Base-by-base conservation (phyloP, 2,329 filamentous ascomycete genomes). In the Podosphaera xanthii region DNA sequence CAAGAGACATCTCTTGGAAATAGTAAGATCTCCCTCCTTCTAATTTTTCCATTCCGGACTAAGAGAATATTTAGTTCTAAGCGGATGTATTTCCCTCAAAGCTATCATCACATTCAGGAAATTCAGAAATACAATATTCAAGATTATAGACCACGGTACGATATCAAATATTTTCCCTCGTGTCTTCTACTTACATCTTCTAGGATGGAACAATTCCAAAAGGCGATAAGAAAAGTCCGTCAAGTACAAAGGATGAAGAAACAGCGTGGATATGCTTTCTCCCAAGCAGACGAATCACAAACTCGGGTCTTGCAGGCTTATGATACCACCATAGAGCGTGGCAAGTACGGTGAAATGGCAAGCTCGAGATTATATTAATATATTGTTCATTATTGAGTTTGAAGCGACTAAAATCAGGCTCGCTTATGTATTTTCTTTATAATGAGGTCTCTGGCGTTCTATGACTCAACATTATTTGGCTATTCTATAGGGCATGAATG, bases 61-160 rank as follows among this genome's bases (percentile, higher is more conserved):
- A 64, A 69, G 61, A 48, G 10, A 46, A 34, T 59, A 42, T 12
- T 58, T 50, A 74, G 72, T 66, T 83, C 81, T 62, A 96, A 95
- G 76, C 81, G 92, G 64, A 96, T 98, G 89, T 98, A 97, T 74
- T 84, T 83, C 65, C 92, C 92, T 31, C 86, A 96, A 72, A 83
- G 87, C 50, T 98, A 98, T 69, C 92, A 98, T 67, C 92, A 98
- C 71, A 92, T 98, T 63, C 92, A 98, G 72, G 92, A 98, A 74
- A 98, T 98, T 66, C 92, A 98, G 72, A 98, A 98, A 74, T 98
- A 97, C 75, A 98, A 98, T 67, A 95, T 98, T 61, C 92, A 98
- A 74, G 92, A 98, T 74, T 98, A 98, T 72, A 79, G 92, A 69
- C 92, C 92, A 62, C 83, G 92, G 87, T 90, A 79, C 65, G 78